Evolutionary conservation across 441 rosid genomes (phyloP).

Genomic region (Kokia cookei): DNA sequence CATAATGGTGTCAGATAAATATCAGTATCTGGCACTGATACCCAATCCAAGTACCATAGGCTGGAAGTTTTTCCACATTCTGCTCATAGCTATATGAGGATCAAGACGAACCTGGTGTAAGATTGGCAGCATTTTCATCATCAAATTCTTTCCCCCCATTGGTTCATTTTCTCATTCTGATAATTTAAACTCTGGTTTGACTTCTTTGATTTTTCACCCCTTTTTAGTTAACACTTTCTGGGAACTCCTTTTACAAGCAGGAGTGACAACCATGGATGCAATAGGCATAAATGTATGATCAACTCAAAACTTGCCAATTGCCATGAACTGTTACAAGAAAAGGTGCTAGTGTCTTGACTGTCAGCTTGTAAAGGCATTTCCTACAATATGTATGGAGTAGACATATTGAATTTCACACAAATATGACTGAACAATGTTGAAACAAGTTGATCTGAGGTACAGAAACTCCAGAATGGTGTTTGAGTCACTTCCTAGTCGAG

Average conservation of each 20-base stretch:
- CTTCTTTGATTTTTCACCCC: background rate
- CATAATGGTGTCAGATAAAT: no score
- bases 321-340: background rate
- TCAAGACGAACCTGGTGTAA: background rate
- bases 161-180: background rate
- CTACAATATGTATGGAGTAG: background rate
- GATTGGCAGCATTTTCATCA: background rate
- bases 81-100: background rate
- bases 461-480: background rate
- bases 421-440: background rate
- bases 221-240: background rate
- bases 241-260: background rate
- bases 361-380: background rate
- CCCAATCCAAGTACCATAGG: background rate
- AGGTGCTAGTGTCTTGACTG: background rate
- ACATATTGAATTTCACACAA: background rate
- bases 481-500: background rate
- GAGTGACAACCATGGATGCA: background rate
- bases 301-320: background rate
- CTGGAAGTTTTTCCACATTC: background rate
- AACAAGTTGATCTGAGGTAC: background rate
- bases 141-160: background rate
- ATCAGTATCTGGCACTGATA: background rate
- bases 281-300: background rate
- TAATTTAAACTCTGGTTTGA: background rate